phyloP scores from a whole-genome alignment of 768 basidiomycete species.

The Leccinum barrowsii region DNA sequence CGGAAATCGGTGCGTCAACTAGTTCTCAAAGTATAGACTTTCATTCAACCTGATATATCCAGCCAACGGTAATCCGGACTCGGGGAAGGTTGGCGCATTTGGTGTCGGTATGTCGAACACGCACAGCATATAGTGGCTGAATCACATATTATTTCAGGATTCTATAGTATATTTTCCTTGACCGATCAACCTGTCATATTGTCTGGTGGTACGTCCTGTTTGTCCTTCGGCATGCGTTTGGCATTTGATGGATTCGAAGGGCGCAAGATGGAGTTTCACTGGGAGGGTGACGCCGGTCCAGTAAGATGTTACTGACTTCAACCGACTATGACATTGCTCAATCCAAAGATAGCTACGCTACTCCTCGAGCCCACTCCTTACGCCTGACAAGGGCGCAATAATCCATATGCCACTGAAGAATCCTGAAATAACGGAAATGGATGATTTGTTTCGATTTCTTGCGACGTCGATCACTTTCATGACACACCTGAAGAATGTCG shows the following conservation, averaged over 20 bases:
- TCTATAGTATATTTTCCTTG: slow-evolving; percentile 76
- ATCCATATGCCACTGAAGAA: slow-evolving; percentile 85
- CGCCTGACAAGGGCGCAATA: slow-evolving; percentile 58
- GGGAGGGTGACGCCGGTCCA: slow-evolving; percentile 74
- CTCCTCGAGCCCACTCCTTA: slow-evolving; percentile 50
- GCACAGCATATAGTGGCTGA: not conserved
- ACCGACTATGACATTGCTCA: slow-evolving; percentile 1
- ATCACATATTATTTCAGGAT: slow-evolving; percentile 37
- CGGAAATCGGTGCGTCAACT: slow-evolving; percentile 70
- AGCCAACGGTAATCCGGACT: slow-evolving; percentile 93
- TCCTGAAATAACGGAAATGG: slow-evolving; percentile 65
- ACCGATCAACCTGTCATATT: slow-evolving; percentile 76
- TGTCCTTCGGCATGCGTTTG: slow-evolving; percentile 14
- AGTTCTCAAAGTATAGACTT: not conserved
- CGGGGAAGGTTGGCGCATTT: slow-evolving; percentile 94
- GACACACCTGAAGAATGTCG: slow-evolving; percentile 66
- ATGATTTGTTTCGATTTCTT: slow-evolving; percentile 86
- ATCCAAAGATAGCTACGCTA: slow-evolving; percentile 53
- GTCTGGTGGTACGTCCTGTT: slow-evolving; percentile 52
- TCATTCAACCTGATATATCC: slow-evolving; percentile 1
- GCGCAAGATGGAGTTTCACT: slow-evolving; percentile 91
- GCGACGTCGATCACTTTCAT: slow-evolving; percentile 92
- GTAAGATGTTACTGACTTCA: slow-evolving; percentile 31
- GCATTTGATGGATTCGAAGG: slow-evolving; percentile 37
- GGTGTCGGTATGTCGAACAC: slow-evolving; percentile 55